Evolutionary conservation across 768 basidiomycete genomes (phyloP).

Genomic region (Naganishia randhawae): DNA sequence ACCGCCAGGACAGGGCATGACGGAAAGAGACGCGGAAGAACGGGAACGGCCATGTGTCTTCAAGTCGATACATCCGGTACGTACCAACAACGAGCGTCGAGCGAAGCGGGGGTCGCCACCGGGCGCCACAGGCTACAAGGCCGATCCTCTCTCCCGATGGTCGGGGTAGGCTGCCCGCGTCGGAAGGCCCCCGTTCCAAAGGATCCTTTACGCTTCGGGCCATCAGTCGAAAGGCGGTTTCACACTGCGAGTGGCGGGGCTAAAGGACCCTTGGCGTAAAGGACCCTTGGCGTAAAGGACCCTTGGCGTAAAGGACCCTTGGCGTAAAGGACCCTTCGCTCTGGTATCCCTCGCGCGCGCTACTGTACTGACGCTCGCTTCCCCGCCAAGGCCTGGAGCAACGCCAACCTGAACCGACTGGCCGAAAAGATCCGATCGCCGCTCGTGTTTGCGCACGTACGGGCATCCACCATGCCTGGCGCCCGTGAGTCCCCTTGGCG

Average conservation of each 20-base stretch:
- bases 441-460: constrained; percentile 90
- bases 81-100: constrained; percentile 38
- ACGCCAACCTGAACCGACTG: constrained; percentile 82
- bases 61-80: constrained; percentile 85
- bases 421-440: constrained; percentile 97
- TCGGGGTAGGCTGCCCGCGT: no score
- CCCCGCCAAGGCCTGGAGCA: constrained; percentile 82
- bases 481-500: constrained; percentile 41
- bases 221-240: no score
- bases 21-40: constrained; percentile 27
- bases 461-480: constrained; percentile 68
- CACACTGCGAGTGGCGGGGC: no score
- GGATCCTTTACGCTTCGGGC: no score
- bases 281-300: no score
- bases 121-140: not conserved
- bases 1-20: not conserved
- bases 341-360: not conserved
- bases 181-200: no score
- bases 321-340: no score
- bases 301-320: no score
- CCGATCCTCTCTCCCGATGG: no score
- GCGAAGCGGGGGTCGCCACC: not conserved
- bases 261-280: no score
- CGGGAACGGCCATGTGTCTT: constrained; percentile 74
- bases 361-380: not conserved